phyloP scores from a whole-genome alignment of 768 basidiomycete genomes.

The Neoboletus brunneissimus region DNA sequence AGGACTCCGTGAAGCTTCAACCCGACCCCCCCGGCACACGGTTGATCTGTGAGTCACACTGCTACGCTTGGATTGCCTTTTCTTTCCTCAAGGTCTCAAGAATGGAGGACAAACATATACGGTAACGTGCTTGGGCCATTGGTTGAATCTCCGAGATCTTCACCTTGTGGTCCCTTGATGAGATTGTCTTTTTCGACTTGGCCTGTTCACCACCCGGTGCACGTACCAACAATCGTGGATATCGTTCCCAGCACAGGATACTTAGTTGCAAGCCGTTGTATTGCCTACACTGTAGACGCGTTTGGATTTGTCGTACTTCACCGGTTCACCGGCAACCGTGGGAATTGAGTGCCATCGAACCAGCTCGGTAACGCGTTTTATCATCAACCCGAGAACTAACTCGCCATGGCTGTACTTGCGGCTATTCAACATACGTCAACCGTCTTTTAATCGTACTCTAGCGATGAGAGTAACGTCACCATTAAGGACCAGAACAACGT shows the following conservation, averaged over 20 bases:
- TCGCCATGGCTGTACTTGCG: neutral
- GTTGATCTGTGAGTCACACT: neutral
- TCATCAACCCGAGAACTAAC: neutral
- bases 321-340: neutral
- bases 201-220: neutral
- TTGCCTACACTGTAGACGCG: too few species aligned
- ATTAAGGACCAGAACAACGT: neutral
- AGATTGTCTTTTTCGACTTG: neutral
- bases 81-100: neutral
- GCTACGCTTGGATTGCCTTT: too few species aligned
- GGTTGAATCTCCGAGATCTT: neutral
- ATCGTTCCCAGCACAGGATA: neutral
- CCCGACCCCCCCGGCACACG: neutral
- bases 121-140: neutral
- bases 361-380: neutral
- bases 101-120: neutral
- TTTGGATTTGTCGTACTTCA: too few species aligned
- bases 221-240: neutral
- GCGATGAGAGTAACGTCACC: neutral
- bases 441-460: neutral
- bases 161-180: neutral
- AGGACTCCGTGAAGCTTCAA: neutral
- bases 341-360: neutral
- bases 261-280: neutral
- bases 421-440: neutral